These are phyloP conservation scores for Cladosporium cucumerinum DNA, from an alignment of 2,329 filamentous ascomycete genomes.

Conservation along the genomic window DNA sequence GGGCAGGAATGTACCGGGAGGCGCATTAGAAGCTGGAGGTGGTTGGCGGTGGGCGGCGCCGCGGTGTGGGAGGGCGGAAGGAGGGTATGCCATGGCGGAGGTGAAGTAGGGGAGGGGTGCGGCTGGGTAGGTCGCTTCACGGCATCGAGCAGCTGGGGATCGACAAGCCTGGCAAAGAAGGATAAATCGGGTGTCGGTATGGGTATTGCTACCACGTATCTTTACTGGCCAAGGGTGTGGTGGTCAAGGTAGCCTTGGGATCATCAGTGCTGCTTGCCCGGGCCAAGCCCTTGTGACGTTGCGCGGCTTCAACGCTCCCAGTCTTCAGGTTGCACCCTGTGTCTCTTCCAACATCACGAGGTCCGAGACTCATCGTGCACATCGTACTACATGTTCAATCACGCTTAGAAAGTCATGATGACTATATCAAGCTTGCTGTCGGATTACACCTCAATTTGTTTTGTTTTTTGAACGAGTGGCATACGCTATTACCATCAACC, in stretches of 20 bases:
- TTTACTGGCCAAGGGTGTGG: constrained; percentile 2
- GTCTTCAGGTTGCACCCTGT: constrained; percentile 11
- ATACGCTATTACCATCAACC: neutral
- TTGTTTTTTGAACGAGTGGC: neutral
- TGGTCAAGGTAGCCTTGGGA: neutral
- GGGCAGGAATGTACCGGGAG: constrained; percentile 76
- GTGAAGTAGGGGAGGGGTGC: constrained; percentile 5
- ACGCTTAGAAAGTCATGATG: neutral
- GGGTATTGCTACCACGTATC: constrained; percentile 13
- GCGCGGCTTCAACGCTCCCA: neutral
- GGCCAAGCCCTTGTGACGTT: constrained; percentile 8
- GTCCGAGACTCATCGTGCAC: neutral
- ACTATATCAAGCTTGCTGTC: neutral
- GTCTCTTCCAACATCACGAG: neutral
- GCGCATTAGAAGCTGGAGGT: constrained; percentile 28
- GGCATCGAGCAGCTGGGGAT: neutral
- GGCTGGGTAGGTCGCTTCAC: neutral
- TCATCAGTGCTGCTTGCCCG: neutral
- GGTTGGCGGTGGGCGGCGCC: constrained; percentile 9
- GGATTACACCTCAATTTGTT: neutral
- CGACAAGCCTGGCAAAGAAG: neutral
- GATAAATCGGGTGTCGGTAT: neutral
- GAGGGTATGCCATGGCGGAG: constrained; percentile 10
- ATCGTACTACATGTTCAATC: neutral
- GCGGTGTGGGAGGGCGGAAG: constrained; percentile 11